phyloP scores from a whole-genome alignment of 768 basidiomycete genomes.

The Strobilomyces dryophilus region DNA sequence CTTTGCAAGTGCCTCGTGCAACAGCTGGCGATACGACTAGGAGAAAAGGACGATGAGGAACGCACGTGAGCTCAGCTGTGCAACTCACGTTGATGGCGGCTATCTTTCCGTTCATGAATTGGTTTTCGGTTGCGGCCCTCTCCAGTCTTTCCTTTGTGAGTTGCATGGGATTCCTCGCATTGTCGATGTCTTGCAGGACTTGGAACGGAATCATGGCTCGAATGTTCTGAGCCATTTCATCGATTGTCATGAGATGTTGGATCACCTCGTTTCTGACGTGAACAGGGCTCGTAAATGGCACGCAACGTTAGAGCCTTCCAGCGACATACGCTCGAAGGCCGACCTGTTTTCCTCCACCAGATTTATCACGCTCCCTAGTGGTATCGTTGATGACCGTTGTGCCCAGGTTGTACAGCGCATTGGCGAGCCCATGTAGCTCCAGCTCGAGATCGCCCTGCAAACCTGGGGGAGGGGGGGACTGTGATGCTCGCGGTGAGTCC shows the following conservation, averaged over 20 bases:
- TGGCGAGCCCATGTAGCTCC: slow-evolving; percentile 72
- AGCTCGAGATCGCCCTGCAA: slow-evolving; percentile 71
- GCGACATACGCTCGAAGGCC: slow-evolving; percentile 61
- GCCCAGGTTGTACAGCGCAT: slow-evolving; percentile 74
- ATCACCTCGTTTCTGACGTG: slow-evolving; percentile 70
- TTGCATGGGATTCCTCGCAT: slow-evolving; percentile 75
- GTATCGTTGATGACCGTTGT: slow-evolving; percentile 82
- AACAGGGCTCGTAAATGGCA: neutral
- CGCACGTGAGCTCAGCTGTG: neutral
- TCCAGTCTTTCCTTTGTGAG: slow-evolving; percentile 78
- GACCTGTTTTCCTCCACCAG: slow-evolving; percentile 68
- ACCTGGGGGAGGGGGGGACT: slow-evolving; percentile 68
- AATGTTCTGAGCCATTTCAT: slow-evolving; percentile 61
- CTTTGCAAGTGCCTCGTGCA: slow-evolving; percentile 68
- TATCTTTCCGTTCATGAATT: slow-evolving; percentile 89
- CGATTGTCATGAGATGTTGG: slow-evolving; percentile 58
- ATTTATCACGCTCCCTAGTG: slow-evolving; percentile 73
- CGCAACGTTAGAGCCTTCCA: neutral
- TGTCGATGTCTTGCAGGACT: slow-evolving; percentile 75
- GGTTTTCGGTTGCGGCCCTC: slow-evolving; percentile 83
- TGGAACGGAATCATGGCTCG: slow-evolving; percentile 70
- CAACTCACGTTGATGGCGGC: slow-evolving; percentile 50
- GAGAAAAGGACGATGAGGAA: slow-evolving; percentile 2
- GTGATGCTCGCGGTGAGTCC: slow-evolving; percentile 63
- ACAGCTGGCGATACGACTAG: slow-evolving; percentile 64